These are phyloP conservation scores for Boletus rubescentipes DNA, from an alignment of 768 basidiomycete genomes.

Conservation along the genomic window DNA sequence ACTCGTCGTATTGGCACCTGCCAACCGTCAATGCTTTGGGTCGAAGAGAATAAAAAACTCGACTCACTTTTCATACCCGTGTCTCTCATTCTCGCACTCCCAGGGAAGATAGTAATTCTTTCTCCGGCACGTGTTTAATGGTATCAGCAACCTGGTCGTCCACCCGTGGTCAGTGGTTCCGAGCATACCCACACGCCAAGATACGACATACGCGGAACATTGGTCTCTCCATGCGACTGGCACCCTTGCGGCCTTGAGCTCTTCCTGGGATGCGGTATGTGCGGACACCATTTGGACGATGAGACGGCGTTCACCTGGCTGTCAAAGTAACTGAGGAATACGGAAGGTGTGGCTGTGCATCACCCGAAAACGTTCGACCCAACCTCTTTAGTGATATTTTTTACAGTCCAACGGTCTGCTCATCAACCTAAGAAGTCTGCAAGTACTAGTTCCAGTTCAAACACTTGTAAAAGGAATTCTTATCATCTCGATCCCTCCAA, in stretches of 20 bases:
- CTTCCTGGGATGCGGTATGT: constrained; percentile 78
- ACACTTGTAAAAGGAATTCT: not conserved
- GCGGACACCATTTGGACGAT: constrained; percentile 57
- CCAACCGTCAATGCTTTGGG: constrained; percentile 5
- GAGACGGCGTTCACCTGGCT: not conserved
- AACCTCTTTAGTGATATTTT: too few relatives aligned
- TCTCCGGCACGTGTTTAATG: constrained; percentile 83
- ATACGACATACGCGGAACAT: constrained; percentile 78
- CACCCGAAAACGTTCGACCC: not conserved
- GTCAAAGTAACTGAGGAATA: not conserved
- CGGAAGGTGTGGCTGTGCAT: constrained; percentile 22
- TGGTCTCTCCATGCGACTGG: constrained; percentile 87
- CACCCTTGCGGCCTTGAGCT: constrained; percentile 72
- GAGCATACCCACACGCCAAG: not conserved
- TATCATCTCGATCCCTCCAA: not conserved
- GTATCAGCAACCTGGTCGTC: constrained; percentile 68
- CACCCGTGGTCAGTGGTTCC: not conserved
- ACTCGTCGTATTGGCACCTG: constrained; percentile 97
- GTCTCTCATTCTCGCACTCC: constrained; percentile 89
- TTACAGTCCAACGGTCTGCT: not conserved
- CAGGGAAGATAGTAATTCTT: constrained; percentile 81
- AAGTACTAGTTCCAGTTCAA: not conserved
- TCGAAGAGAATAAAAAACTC: not conserved
- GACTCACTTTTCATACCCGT: constrained; percentile 79
- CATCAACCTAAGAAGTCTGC: not conserved